phyloP scores from a whole-genome alignment of 768 basidiomycete genomes.

The Cyclocybe cylindracea region DNA sequence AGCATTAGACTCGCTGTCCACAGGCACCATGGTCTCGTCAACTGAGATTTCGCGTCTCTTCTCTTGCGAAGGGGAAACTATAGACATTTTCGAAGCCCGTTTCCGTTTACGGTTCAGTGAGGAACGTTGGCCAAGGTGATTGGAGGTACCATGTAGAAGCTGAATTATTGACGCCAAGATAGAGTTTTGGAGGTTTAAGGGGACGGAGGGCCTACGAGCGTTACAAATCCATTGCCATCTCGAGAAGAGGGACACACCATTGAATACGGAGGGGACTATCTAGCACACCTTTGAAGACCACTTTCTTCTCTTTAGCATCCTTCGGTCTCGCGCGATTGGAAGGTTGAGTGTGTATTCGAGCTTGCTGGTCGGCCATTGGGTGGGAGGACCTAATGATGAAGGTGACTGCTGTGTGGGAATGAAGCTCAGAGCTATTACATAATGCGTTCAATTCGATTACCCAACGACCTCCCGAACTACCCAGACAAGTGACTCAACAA shows the following conservation, averaged over 20 bases:
- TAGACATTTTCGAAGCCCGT: constrained; percentile 16
- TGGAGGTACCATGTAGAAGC: constrained; percentile 49
- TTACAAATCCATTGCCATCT: constrained; percentile 2
- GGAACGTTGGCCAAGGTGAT: constrained; percentile 38
- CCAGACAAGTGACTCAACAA: not conserved
- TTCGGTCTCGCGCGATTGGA: constrained; percentile 64
- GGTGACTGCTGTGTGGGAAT: not conserved
- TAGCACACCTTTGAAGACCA: constrained; percentile 68
- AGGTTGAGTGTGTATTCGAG: constrained; percentile 51
- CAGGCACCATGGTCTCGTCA: not conserved
- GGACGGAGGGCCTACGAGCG: constrained; percentile 58
- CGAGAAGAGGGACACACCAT: constrained; percentile 51
- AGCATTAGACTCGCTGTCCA: not conserved
- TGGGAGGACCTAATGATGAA: not conserved
- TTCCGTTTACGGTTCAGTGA: constrained; percentile 41
- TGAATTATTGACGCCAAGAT: constrained; percentile 53
- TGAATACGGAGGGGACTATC: constrained; percentile 70
- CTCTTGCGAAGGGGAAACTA: constrained; percentile 12
- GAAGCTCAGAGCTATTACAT: too few species aligned
- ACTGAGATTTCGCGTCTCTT: constrained; percentile 16
- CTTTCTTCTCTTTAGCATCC: constrained; percentile 53
- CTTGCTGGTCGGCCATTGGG: constrained; percentile 50
- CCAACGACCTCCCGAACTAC: too few species aligned
- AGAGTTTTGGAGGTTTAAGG: constrained; percentile 62
- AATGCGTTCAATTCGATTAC: too few species aligned